Conservation (phyloP, 2,329 filamentous ascomycete genomes). For the Trichoderma lentiforme region DNA sequence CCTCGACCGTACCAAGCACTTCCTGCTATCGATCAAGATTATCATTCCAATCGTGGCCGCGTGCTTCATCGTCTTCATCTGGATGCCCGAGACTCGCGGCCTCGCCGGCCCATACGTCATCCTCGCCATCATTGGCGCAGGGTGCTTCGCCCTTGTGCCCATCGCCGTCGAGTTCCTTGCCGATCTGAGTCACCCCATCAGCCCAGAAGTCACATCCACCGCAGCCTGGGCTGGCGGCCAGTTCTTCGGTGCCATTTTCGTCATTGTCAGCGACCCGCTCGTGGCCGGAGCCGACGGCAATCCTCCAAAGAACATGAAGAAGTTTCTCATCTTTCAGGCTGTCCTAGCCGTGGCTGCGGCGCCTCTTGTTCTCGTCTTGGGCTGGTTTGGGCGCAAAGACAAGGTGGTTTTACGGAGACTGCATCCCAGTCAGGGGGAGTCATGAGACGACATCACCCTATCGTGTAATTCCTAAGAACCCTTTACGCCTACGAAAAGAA, state of each 20-base stretch:
- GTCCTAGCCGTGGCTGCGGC: constrained; percentile 63
- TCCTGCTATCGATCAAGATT: constrained; percentile 68
- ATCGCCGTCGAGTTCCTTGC: constrained; percentile 83
- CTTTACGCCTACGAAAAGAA: not conserved
- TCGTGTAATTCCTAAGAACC: not conserved
- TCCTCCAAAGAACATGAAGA: constrained; percentile 70
- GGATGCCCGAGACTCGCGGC: constrained; percentile 61
- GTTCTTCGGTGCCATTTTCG: constrained; percentile 78
- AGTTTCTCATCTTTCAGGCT: constrained; percentile 74
- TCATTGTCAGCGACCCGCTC: constrained; percentile 77
- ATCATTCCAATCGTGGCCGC: constrained; percentile 70
- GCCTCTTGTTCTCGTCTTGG: constrained; percentile 66
- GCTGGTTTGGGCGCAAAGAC: constrained; percentile 62
- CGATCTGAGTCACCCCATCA: constrained; percentile 82
- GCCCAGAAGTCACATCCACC: constrained; percentile 79
- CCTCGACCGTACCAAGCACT: constrained; percentile 80
- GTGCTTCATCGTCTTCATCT: constrained; percentile 76
- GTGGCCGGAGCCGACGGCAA: constrained; percentile 48
- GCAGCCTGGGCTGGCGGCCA: constrained; percentile 86
- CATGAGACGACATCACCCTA: not conserved
- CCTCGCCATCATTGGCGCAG: constrained; percentile 71
- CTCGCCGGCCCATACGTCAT: constrained; percentile 73
- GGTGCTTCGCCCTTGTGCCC: constrained; percentile 77
- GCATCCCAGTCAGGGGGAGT: constrained; percentile 13
- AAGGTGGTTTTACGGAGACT: constrained; percentile 51